Evolutionary conservation across 345 rosid genomes (phyloP).

Genomic region (Xanthoceras sorbifolium): DNA sequence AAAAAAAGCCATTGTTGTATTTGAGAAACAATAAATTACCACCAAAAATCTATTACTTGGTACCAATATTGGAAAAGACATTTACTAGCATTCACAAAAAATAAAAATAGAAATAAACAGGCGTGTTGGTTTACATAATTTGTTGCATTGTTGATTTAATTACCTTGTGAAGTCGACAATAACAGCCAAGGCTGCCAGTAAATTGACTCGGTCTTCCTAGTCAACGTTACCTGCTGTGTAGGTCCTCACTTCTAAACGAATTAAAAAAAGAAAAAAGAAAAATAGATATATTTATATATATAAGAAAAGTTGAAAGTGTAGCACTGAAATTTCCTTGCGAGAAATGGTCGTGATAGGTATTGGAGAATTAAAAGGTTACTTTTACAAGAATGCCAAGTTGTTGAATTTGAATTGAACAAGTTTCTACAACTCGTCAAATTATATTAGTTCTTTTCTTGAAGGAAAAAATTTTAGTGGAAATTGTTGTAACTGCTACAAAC

Average conservation of each 20-base stretch:
- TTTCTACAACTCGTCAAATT: neutral
- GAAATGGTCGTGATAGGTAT: slow-evolving; percentile 2
- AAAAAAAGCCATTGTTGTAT: neutral
- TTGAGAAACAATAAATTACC: neutral
- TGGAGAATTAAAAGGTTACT: neutral
- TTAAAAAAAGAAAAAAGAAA: neutral
- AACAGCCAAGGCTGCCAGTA: neutral
- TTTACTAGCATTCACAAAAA: neutral
- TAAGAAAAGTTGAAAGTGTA: neutral
- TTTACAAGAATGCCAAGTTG: neutral
- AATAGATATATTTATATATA: neutral
- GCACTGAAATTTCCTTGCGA: neutral
- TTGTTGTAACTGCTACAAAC: neutral
- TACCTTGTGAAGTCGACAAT: neutral
- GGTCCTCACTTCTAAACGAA: neutral
- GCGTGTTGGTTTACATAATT: neutral
- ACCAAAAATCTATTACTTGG: neutral
- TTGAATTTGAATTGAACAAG: neutral
- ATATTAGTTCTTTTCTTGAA: neutral
- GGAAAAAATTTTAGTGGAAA: neutral
- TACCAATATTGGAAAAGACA: neutral
- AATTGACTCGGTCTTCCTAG: neutral
- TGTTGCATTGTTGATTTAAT: neutral
- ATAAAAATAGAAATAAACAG: neutral
- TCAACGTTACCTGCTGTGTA: neutral